phyloP scores from a whole-genome alignment of 805 yeast genomes.

The Ogataea methylovora region DNA sequence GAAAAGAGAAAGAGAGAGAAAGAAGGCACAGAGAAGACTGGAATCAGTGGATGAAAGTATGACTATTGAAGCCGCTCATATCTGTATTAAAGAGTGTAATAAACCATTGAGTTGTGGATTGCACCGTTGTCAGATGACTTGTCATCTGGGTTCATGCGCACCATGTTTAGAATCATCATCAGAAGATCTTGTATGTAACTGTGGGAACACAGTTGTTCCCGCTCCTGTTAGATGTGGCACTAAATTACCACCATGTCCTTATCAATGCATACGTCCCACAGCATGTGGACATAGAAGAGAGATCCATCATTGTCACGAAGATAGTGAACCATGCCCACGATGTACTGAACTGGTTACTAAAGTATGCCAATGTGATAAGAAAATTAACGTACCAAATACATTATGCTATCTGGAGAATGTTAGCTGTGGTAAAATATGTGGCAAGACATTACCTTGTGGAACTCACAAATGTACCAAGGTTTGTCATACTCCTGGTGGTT shows the following conservation, averaged over 20 bases:
- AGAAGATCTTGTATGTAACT: slow-evolving; percentile 70
- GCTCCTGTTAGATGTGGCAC: slow-evolving; percentile 89
- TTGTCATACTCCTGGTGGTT: slow-evolving; percentile 54
- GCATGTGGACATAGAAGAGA: slow-evolving; percentile 68
- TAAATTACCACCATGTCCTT: slow-evolving; percentile 51
- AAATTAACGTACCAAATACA: slow-evolving; percentile 43
- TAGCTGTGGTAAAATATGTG: slow-evolving; percentile 65
- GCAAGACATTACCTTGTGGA: slow-evolving; percentile 38
- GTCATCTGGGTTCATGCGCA: slow-evolving; percentile 76
- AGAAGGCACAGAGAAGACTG: slow-evolving; percentile 39
- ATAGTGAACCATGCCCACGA: slow-evolving; percentile 58
- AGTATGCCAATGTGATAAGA: slow-evolving; percentile 23
- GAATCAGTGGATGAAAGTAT: slow-evolving; percentile 18
- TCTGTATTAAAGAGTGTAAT: slow-evolving; percentile 63
- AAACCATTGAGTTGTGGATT: slow-evolving; percentile 52
- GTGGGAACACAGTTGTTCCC: slow-evolving; percentile 68
- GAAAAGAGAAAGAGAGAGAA: slow-evolving; percentile 41
- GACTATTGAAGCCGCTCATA: slow-evolving; percentile 63
- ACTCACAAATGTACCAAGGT: slow-evolving; percentile 42
- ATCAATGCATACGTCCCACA: slow-evolving; percentile 51
- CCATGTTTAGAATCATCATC: slow-evolving; percentile 77
- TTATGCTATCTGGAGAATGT: slow-evolving; percentile 63
- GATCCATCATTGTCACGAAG: slow-evolving; percentile 72
- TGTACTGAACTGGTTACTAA: slow-evolving; percentile 45
- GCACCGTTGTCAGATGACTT: slow-evolving; percentile 62